These are phyloP conservation scores for Cryptococcus jaspeensis DNA, from an alignment of 1,284 basidiomycete genomes.

Conservation along the genomic window DNA sequence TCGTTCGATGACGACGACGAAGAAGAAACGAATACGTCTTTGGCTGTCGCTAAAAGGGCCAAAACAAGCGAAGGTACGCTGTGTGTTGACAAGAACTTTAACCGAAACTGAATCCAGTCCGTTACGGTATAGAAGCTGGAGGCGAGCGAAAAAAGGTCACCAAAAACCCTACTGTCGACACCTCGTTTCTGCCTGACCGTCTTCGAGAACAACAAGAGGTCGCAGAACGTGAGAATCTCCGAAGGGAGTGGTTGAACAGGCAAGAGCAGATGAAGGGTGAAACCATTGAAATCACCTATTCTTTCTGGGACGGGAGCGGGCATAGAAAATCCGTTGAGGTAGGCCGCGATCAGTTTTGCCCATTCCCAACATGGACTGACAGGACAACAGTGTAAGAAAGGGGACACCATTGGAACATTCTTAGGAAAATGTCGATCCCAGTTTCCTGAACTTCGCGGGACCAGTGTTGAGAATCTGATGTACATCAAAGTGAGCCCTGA, in stretches of 20 bases:
- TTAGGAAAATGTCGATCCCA: constrained; percentile 90
- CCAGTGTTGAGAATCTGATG: constrained; percentile 95
- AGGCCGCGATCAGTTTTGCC: constrained; percentile 43
- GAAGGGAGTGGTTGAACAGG: constrained; percentile 84
- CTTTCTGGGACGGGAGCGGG: constrained; percentile 97
- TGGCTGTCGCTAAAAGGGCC: constrained; percentile 17
- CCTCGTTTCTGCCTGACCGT: constrained; percentile 95
- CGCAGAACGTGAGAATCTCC: constrained; percentile 78
- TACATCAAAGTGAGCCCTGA: constrained; percentile 78
- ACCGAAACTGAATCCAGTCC: neutral
- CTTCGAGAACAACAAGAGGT: constrained; percentile 92
- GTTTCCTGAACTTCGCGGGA: constrained; percentile 83
- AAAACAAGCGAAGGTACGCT: constrained; percentile 36
- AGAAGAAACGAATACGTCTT: constrained; percentile 42
- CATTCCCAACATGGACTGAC: neutral
- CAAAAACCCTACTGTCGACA: constrained; percentile 96
- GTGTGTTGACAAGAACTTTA: neutral
- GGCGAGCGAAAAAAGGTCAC: constrained; percentile 65
- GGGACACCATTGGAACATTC: constrained; percentile 86
- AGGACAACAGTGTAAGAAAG: constrained; percentile 82
- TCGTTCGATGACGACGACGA: constrained; percentile 87
- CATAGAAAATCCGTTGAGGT: constrained; percentile 90
- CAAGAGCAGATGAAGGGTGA: constrained; percentile 57
- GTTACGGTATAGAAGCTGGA: constrained; percentile 13
- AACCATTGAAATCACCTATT: constrained; percentile 62